Conservation (phyloP, 768 basidiomycete species). For the Strobilomyces dryophilus region DNA sequence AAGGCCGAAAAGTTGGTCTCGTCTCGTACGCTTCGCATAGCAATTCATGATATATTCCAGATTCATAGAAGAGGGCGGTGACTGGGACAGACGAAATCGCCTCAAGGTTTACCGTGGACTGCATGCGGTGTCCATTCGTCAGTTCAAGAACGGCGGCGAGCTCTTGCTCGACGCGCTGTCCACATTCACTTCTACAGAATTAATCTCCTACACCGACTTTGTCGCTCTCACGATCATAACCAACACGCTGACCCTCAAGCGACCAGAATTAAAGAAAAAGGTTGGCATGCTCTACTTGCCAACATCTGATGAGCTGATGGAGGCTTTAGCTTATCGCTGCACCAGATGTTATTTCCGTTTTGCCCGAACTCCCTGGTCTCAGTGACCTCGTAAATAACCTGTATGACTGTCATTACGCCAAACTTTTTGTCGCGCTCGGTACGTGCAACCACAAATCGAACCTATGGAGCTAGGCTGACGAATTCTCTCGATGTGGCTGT, state of each 20-base stretch:
- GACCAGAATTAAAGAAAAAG: slow-evolving; percentile 91
- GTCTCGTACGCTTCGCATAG: neutral
- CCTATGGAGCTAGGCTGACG: slow-evolving; percentile 5
- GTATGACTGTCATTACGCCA: slow-evolving; percentile 91
- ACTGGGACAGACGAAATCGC: slow-evolving; percentile 96
- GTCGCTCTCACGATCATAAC: slow-evolving; percentile 80
- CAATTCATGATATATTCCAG: slow-evolving; percentile 34
- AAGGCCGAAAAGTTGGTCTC: slow-evolving; percentile 74
- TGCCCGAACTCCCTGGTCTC: slow-evolving; percentile 79
- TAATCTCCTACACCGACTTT: slow-evolving; percentile 86
- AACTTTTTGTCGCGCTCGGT: slow-evolving; percentile 91
- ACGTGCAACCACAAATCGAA: slow-evolving; percentile 9
- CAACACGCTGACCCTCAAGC: slow-evolving; percentile 68
- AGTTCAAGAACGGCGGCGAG: slow-evolving; percentile 82
- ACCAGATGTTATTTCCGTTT: slow-evolving; percentile 82
- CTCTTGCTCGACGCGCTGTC: slow-evolving; percentile 88
- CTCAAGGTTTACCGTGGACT: slow-evolving; percentile 94
- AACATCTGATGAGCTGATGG: slow-evolving; percentile 2
- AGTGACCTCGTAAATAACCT: slow-evolving; percentile 82
- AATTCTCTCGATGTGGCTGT: neutral
- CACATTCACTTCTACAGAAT: slow-evolving; percentile 91
- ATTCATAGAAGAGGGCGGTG: slow-evolving; percentile 90
- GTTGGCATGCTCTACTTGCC: slow-evolving; percentile 33
- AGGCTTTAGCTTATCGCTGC: slow-evolving; percentile 66
- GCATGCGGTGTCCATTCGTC: slow-evolving; percentile 81